These are phyloP conservation scores for Jamesozyma rosinii DNA, from an alignment of 805 yeast species.

Conservation along the genomic window DNA sequence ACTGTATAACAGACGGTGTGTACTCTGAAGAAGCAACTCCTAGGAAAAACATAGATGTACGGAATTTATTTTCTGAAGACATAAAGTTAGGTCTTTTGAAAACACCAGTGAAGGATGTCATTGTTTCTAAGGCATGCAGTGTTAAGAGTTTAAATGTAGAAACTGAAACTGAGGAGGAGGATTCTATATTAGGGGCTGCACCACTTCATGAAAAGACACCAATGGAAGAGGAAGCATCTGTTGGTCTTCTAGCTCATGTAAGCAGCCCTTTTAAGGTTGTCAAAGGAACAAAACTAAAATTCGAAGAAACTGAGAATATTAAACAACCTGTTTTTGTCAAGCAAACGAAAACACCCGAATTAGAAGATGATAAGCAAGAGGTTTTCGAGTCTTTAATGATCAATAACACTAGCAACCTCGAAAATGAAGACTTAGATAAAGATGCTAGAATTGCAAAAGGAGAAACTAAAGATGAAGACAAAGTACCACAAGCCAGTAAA, in stretches of 20 bases:
- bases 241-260: constrained; percentile 9
- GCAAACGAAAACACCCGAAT: neutral
- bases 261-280: constrained; percentile 25
- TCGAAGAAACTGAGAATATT: neutral
- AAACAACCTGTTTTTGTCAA: neutral
- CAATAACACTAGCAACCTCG: neutral
- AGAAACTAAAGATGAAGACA: neutral
- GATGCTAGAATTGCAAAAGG: neutral
- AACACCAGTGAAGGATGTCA: constrained; percentile 17
- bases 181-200: neutral
- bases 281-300: constrained; percentile 5
- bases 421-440: neutral
- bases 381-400: neutral
- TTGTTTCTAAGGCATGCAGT: constrained; percentile 17
- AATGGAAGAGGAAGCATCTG: neutral
- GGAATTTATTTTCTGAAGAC: constrained; percentile 13
- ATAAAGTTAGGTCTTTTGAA: constrained; percentile 9
- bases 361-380: neutral
- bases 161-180: neutral
- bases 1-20: neutral
- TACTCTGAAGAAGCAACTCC: neutral
- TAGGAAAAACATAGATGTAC: neutral
- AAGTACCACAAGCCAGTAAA: neutral
- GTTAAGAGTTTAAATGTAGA: constrained; percentile 17
- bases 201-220: neutral